Evolutionary conservation across 2,329 filamentous ascomycete genomes (phyloP).

Genomic region (Diaporthe citri): DNA sequence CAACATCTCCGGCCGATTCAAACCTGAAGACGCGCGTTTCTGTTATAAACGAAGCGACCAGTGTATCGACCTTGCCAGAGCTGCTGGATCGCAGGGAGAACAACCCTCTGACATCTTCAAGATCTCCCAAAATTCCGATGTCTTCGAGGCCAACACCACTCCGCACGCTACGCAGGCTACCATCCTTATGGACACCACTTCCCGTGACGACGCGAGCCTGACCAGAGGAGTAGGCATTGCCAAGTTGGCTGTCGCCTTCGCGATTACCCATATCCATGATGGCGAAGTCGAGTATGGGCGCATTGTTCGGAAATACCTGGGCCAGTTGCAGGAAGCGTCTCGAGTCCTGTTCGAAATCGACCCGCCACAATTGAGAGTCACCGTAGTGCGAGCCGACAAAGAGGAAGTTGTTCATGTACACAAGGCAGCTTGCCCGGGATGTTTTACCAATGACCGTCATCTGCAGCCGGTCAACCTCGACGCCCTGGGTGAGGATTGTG

Average conservation of each 20-base stretch:
- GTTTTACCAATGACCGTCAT: constrained; percentile 75
- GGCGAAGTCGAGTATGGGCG: constrained; percentile 90
- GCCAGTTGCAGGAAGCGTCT: constrained; percentile 70
- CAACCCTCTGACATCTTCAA: constrained; percentile 79
- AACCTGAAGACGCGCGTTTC: constrained; percentile 90
- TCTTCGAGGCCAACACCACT: constrained; percentile 96
- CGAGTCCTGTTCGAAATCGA: constrained; percentile 60
- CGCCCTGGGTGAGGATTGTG: constrained; percentile 76
- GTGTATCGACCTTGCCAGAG: constrained; percentile 70
- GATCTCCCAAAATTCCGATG: constrained; percentile 82
- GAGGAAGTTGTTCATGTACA: constrained; percentile 81
- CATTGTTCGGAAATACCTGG: constrained; percentile 86
- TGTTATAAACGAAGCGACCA: constrained; percentile 84
- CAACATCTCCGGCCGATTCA: constrained; percentile 79
- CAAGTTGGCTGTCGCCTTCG: constrained; percentile 78
- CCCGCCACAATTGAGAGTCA: constrained; percentile 84
- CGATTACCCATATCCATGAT: constrained; percentile 96
- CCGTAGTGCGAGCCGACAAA: constrained; percentile 95
- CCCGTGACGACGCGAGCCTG: constrained; percentile 94
- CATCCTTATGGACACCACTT: constrained; percentile 90
- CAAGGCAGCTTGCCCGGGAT: constrained; percentile 81
- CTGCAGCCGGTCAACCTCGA: constrained; percentile 79
- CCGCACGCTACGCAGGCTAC: constrained; percentile 88
- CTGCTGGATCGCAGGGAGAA: constrained; percentile 73
- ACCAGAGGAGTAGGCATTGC: constrained; percentile 93